These are phyloP conservation scores for Urochloa ruziziensis DNA, from an alignment of 176 grass and related monocot species.

Conservation along the genomic window DNA sequence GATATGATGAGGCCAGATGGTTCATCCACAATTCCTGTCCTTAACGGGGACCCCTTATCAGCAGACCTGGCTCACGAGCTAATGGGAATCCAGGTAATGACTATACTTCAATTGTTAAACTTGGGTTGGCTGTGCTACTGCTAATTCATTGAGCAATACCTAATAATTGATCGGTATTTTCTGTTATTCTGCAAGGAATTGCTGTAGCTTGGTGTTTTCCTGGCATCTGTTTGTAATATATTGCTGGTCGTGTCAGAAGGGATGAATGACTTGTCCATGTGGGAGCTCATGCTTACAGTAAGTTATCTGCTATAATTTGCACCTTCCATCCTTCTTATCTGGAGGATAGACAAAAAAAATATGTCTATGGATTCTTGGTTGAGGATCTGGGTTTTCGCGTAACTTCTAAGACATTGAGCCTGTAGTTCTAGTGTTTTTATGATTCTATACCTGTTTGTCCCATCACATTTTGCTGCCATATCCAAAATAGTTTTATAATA, in stretches of 20 bases:
- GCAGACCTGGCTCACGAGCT: constrained; percentile 91
- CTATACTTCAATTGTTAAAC: constrained; percentile 4
- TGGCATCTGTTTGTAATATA: constrained; percentile 92
- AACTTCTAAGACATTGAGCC: not conserved
- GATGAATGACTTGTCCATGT: constrained; percentile 71
- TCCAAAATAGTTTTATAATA: not conserved
- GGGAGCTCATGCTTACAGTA: constrained; percentile 94
- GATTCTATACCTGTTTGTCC: not conserved
- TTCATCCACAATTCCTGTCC: constrained; percentile 72
- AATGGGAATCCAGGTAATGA: constrained; percentile 92
- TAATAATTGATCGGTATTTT: constrained; percentile 53
- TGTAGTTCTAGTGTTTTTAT: not conserved
- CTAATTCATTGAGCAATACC: not conserved
- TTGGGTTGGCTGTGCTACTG: not conserved
- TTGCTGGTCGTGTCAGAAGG: constrained; percentile 86
- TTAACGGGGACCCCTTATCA: constrained; percentile 66
- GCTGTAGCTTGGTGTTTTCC: constrained; percentile 92
- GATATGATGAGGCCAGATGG: constrained; percentile 92
- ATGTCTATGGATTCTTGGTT: not conserved
- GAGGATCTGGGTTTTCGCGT: not conserved
- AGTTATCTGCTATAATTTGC: constrained; percentile 32
- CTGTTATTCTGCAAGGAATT: constrained; percentile 70
- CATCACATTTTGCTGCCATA: not conserved
- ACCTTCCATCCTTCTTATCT: not conserved
- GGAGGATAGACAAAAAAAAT: not conserved